Base-by-base conservation (phyloP, 139 green algal species). In the Chlamydomonas urium region DNA sequence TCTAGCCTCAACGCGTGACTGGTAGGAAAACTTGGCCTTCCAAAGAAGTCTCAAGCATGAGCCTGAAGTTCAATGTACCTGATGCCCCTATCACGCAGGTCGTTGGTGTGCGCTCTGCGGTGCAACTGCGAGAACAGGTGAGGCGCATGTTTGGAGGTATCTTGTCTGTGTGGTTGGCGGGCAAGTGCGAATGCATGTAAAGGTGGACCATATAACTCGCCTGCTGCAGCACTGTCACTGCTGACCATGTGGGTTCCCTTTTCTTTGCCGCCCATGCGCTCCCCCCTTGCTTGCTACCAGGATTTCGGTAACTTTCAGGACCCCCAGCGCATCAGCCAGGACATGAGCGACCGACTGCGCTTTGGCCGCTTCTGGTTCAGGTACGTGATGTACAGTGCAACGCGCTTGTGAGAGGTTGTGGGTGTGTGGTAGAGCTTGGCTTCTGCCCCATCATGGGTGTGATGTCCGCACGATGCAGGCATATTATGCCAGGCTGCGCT, bases 291-390 rank as follows among this genome's bases (percentile, higher is more conserved):
- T 53, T 17, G 14, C 42, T 53, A 17, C 17, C 42, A 53, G 60
- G 60, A 67, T 26, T 67, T 67, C 42, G 72, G 71, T 2, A 71
- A 77, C 60, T 71, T 71, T 65, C 61, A 89, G 73, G 87, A 94
- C 65, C 61, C 79, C 8, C 76, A 89, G 38, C 82, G 83, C 14
- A 96, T 96, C 73, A 48, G 88, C 77, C 78, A 83, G 26, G 90
- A 96, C 61, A 93, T 93, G 78, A 82, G 83, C 10, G 91, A 96
- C 66, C 79, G 91, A 5, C 76, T 93, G 57, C 81, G 88, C 32
- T 97, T 94, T 74, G 92, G 92, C 1, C 78, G 91, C 35, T 97
- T 97, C 81, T 97, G 94, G 63, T 71, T 67, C 60, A 67, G 60
- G 60, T 67, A 26, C n/a, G n/a, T n/a, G n/a, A n/a, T n/a, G n/a